Conservation (phyloP, 2,329 filamentous ascomycete species). For the Blastomyces silverae region DNA sequence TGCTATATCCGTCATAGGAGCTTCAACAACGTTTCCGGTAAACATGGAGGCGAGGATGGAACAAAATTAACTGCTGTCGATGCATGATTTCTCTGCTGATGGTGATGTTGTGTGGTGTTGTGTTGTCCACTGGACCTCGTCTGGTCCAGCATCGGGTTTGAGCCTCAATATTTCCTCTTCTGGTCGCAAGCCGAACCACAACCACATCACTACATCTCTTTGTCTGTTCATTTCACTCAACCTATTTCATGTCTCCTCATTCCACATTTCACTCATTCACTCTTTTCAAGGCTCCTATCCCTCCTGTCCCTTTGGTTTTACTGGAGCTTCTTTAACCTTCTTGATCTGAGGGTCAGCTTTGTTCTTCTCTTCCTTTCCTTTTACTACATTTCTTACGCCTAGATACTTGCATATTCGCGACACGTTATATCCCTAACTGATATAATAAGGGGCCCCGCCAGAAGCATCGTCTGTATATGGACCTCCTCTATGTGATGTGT, state of each 20-base stretch:
- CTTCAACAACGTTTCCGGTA: not conserved
- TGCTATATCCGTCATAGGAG: not conserved
- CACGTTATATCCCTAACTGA: not conserved
- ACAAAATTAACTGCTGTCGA: not conserved
- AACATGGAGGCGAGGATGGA: not conserved
- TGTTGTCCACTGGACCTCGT: not conserved
- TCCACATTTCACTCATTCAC: not conserved
- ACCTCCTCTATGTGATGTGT: not conserved
- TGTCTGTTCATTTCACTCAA: not conserved
- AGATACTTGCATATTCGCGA: not conserved
- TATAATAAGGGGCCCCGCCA: not conserved
- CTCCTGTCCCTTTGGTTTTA: not conserved
- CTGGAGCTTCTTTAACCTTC: conserved; percentile 24
- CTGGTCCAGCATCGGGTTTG: not conserved
- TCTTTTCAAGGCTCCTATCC: conserved; percentile 19
- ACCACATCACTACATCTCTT: not conserved
- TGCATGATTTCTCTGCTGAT: not conserved
- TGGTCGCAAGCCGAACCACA: not conserved
- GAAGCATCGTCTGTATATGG: not conserved
- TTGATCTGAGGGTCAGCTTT: conserved; percentile 28
- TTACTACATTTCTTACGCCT: conserved; percentile 19
- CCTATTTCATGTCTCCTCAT: not conserved
- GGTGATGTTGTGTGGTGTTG: not conserved
- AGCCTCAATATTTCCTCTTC: conserved; percentile 8
- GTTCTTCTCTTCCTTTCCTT: conserved; percentile 36